Percentiles rank a stretch among this genome's conserved stretches.
These are phyloP conservation scores for Gaeumannomyces sp. DNA, from an alignment of 2,329 filamentous ascomycete species.

Conservation along the genomic window DNA sequence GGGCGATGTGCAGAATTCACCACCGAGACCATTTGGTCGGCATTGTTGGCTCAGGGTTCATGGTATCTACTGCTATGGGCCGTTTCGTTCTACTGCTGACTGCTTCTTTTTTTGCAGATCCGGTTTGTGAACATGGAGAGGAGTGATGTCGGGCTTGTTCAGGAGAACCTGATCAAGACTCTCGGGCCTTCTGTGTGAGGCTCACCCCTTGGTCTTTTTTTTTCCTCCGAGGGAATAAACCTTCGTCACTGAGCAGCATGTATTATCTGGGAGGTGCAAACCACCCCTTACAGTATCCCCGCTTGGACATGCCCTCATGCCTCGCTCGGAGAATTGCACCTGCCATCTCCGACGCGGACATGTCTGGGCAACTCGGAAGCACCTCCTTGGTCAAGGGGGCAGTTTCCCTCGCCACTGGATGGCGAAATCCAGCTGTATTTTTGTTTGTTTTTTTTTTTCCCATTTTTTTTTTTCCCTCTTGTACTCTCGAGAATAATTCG, in stretches of 20 bases:
- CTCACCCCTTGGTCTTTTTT: too few relatives aligned
- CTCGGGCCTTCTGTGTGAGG: constrained; percentile 24
- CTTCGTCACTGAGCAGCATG: not conserved
- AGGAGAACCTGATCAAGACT: constrained; percentile 51
- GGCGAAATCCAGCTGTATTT: not conserved
- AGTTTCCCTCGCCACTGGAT: not conserved
- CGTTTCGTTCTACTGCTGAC: not conserved
- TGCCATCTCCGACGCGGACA: not conserved
- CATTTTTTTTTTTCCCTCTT: not conserved
- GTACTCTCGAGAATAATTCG: not conserved
- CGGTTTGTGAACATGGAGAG: constrained; percentile 61
- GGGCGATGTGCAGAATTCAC: too few relatives aligned
- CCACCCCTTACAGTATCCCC: not conserved
- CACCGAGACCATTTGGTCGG: not conserved
- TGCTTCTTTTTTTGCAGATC: constrained; percentile 40
- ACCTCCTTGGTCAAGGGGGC: not conserved
- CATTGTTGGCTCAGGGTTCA: too few relatives aligned
- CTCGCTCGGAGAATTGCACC: not conserved
- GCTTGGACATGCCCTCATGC: not conserved
- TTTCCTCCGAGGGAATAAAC: not conserved
- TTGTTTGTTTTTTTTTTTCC: not conserved
- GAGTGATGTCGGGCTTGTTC: constrained; percentile 49
- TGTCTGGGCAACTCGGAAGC: not conserved
- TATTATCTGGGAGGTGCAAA: not conserved
- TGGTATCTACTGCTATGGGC: not conserved